Percentiles rank a stretch among this genome's conserved stretches.
These are phyloP conservation scores for Toxicodendron radicans DNA, from an alignment of 345 rosid species.

Conservation along the genomic window DNA sequence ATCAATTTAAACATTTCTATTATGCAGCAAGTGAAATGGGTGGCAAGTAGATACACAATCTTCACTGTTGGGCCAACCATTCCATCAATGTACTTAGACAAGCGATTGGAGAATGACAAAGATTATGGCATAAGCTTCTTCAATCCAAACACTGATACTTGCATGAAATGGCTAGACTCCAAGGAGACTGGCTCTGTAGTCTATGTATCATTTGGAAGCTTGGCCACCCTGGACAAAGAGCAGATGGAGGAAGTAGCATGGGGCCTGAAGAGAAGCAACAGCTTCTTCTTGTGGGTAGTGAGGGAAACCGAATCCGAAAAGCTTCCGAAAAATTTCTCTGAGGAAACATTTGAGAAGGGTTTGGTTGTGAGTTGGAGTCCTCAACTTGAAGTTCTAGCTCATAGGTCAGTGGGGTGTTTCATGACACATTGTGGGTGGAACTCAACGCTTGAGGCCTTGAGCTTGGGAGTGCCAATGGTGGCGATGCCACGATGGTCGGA, in stretches of 20 bases:
- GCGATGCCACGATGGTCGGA: constrained; percentile 34
- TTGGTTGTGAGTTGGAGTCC: constrained; percentile 53
- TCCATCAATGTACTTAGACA: constrained; percentile 41
- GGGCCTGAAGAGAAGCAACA: constrained; percentile 37
- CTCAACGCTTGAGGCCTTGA: constrained; percentile 28
- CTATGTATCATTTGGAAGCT: constrained; percentile 60
- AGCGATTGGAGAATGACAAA: constrained; percentile 26
- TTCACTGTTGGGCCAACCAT: constrained; percentile 33
- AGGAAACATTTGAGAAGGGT: constrained; percentile 39
- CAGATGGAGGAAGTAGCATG: constrained; percentile 54
- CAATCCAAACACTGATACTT: constrained; percentile 27
- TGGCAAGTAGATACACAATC: constrained; percentile 19
- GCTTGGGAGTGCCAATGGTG: constrained; percentile 30
- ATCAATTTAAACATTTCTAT: neutral
- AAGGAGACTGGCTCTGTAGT: constrained; percentile 48
- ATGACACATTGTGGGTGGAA: constrained; percentile 60
- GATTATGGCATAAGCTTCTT: constrained; percentile 36
- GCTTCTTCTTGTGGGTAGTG: constrained; percentile 56
- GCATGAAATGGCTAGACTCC: constrained; percentile 50
- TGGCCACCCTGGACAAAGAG: constrained; percentile 39
- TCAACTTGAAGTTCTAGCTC: constrained; percentile 49
- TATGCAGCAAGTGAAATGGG: constrained; percentile 28
- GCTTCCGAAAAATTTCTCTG: constrained; percentile 31
- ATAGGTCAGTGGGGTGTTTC: constrained; percentile 45
- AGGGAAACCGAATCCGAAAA: constrained; percentile 48